Percentiles rank a stretch among this genome's conserved stretches.
Conservation (phyloP, 2,329 filamentous ascomycete genomes). For the Sporothrix luriei region DNA sequence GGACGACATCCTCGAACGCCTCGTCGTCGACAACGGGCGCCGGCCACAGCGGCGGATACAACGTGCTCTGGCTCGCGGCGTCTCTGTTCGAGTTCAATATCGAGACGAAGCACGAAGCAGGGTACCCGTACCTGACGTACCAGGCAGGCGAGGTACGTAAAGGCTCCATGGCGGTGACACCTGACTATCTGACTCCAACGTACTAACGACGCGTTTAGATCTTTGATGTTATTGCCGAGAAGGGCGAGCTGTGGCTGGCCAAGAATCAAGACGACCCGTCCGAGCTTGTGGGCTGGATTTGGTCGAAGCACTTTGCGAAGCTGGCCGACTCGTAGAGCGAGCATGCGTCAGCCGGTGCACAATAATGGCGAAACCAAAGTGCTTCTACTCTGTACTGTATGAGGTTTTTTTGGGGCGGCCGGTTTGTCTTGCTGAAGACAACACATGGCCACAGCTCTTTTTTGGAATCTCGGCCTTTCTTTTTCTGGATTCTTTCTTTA, state of each 20-base stretch:
- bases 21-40: constrained; percentile 27
- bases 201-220: constrained; percentile 54
- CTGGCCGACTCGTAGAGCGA: constrained; percentile 52
- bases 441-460: neutral
- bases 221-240: constrained; percentile 91
- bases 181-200: neutral
- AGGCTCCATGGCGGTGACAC: no score
- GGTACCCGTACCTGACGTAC: constrained; percentile 95
- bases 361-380: neutral
- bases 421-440: neutral
- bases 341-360: neutral
- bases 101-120: constrained; percentile 86
- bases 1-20: constrained; percentile 40
- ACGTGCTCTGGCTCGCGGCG: constrained; percentile 85
- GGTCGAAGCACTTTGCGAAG: constrained; percentile 95
- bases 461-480: neutral
- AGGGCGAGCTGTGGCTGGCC: constrained; percentile 95
- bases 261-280: constrained; percentile 90
- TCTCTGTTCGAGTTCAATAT: constrained; percentile 98
- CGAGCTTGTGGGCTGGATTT: constrained; percentile 90
- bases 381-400: neutral
- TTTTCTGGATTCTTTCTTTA: neutral
- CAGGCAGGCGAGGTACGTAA: constrained; percentile 76
- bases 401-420: neutral
- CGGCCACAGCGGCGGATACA: constrained; percentile 57